Evolutionary conservation across 345 rosid species (phyloP), one percentile per base, ranked within the genome.

Genomic region (Gossypium arboreum): DNA sequence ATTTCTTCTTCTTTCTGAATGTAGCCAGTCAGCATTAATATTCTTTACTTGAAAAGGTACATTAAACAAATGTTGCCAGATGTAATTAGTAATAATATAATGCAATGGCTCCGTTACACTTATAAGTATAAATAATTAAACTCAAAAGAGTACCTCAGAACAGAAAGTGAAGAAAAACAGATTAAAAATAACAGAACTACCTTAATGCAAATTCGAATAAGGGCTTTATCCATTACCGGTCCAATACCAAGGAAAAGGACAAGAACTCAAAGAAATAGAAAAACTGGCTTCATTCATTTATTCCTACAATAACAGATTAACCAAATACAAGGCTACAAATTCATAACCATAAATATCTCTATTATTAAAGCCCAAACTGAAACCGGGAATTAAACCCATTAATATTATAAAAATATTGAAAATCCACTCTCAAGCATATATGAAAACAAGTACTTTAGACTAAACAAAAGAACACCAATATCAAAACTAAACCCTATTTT

Each of bases 401-500:
- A 52, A 71, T n/a, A 54, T 44, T n/a, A 17, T n/a, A 52, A 44
- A 18, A 4, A 54, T 54, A n/a, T 10, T 5, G 15, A 48, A 61
- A 61, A 8, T 18, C 59, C 45, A 62, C 25, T 25, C 25, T 34
- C 57, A 62, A 54, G 64, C 76, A 64, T 70, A 67, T 64, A 67
- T 64, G 43, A 74, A 16, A 50, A n/a, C n/a, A n/a, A 39, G 12
- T 48, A 63, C 61, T 27, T 48, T 15, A 34, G 34, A 11, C n/a
- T 45, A 18, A 18, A 62, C 69, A 50, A 61, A 45, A 5, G 13
- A 47, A 62, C 25, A 50, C 11, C 61, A 52, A 52, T 70, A 39
- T 48, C 44, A 61, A 50, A 62, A 59, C 15, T 16, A 64, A 72
- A 54, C 72, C 72, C 72, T 77, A 63, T 25, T n/a, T 63, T 7